These are phyloP conservation scores for Bruguiera gymnorhiza DNA, from an alignment of 345 rosid genomes.

Conservation along the genomic window DNA sequence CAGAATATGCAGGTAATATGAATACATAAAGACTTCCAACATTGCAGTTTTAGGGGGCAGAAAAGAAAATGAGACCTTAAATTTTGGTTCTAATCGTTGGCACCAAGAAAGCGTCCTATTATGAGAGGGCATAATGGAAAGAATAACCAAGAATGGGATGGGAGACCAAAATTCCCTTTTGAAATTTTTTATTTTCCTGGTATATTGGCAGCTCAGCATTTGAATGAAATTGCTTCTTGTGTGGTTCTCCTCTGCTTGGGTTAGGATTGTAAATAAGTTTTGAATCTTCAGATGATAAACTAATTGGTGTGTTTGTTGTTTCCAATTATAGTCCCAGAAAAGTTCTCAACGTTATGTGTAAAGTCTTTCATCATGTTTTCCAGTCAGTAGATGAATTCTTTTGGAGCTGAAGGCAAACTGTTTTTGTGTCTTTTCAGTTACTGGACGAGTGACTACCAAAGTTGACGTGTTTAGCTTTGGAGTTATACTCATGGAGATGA, in stretches of 20 bases:
- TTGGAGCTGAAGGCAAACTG: background rate
- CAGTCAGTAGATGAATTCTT: background rate
- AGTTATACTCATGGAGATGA: constrained; percentile 3
- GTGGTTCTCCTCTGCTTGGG: background rate
- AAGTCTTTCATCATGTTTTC: background rate
- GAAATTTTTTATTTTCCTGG: background rate
- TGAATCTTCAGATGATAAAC: no score
- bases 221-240: background rate
- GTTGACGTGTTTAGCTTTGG: constrained; percentile 14
- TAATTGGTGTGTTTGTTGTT: background rate
- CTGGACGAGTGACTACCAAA: constrained; percentile 6
- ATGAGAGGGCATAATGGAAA: background rate
- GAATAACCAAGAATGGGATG: background rate
- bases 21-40: background rate
- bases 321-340: background rate
- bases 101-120: background rate
- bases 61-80: background rate
- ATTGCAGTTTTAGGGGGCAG: background rate
- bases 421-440: background rate
- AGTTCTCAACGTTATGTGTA: background rate
- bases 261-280: no score
- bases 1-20: background rate
- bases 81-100: background rate
- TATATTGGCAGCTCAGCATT: background rate
- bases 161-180: background rate